phyloP scores from a whole-genome alignment of 169 alveolate genomes.

The Cryptosporidium sp. region DNA sequence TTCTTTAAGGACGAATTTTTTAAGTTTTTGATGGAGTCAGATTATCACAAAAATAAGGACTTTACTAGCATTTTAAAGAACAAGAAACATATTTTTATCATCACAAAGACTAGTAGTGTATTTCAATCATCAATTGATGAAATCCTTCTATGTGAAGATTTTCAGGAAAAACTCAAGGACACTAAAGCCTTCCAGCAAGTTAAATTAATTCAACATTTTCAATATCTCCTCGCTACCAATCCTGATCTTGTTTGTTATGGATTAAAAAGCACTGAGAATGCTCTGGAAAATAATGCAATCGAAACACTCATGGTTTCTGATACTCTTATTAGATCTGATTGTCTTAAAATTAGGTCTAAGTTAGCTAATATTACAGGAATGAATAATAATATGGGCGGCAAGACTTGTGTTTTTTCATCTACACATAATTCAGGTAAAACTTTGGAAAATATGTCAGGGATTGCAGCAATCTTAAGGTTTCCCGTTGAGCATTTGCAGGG shows the following conservation, averaged over 20 bases:
- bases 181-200: slow-evolving; percentile 59
- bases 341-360: slow-evolving; percentile 2
- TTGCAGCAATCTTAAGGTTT: slow-evolving; percentile 59
- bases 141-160: slow-evolving; percentile 16
- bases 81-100: slow-evolving; percentile 38
- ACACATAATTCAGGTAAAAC: slow-evolving; percentile 59
- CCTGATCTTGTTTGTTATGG: slow-evolving; percentile 59
- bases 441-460: slow-evolving; percentile 53
- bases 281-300: slow-evolving; percentile 41
- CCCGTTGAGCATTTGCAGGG: slow-evolving; percentile 4
- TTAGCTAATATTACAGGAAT: slow-evolving; percentile 29
- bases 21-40: slow-evolving; percentile 3
- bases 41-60: slow-evolving; percentile 5
- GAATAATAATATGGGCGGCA: slow-evolving; percentile 56
- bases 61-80: slow-evolving; percentile 3
- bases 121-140: slow-evolving; percentile 53
- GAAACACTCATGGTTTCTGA: slow-evolving; percentile 52
- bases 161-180: slow-evolving; percentile 56
- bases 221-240: slow-evolving; percentile 19
- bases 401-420: slow-evolving; percentile 13
- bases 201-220: slow-evolving; percentile 28
- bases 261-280: slow-evolving; percentile 18
- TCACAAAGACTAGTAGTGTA: slow-evolving; percentile 37
- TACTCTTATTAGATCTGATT: slow-evolving; percentile 2
- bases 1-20: slow-evolving; percentile 52